These are phyloP conservation scores for Trichoderma sp. DNA, from an alignment of 2,329 filamentous ascomycete species.

Conservation along the genomic window DNA sequence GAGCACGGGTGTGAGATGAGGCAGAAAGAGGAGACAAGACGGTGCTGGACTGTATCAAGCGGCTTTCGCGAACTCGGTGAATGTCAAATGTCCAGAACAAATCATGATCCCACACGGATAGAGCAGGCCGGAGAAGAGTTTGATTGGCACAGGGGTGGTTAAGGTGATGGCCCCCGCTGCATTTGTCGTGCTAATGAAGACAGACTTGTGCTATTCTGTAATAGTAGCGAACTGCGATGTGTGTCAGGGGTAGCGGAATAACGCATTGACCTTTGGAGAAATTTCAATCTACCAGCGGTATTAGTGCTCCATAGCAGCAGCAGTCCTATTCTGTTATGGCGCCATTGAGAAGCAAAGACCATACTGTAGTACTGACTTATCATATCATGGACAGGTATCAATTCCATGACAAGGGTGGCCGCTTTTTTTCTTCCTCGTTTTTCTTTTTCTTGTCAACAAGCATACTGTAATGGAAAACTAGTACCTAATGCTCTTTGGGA, in stretches of 20 bases:
- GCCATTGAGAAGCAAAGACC: constrained; percentile 4
- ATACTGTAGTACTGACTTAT: neutral
- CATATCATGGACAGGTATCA: neutral
- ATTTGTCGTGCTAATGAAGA: neutral
- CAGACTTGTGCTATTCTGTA: neutral
- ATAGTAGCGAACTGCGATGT: constrained; percentile 1
- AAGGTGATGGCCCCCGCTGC: constrained; percentile 10
- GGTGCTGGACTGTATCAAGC: neutral
- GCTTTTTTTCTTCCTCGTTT: neutral
- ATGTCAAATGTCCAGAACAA: neutral
- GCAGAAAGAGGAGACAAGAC: neutral
- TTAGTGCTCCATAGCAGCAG: neutral
- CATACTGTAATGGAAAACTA: neutral
- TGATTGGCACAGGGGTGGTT: constrained; percentile 22
- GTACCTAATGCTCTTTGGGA: neutral
- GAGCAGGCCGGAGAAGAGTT: constrained; percentile 4
- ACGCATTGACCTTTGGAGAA: neutral
- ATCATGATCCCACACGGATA: neutral
- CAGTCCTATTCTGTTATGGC: constrained; percentile 8
- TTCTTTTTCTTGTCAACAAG: neutral
- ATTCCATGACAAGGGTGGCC: neutral
- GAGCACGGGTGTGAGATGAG: neutral
- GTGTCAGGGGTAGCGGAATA: constrained; percentile 14
- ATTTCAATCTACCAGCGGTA: neutral
- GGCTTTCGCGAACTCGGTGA: neutral